Conservation (phyloP, 2,329 filamentous ascomycete species). For the Botrytis elliptica region DNA sequence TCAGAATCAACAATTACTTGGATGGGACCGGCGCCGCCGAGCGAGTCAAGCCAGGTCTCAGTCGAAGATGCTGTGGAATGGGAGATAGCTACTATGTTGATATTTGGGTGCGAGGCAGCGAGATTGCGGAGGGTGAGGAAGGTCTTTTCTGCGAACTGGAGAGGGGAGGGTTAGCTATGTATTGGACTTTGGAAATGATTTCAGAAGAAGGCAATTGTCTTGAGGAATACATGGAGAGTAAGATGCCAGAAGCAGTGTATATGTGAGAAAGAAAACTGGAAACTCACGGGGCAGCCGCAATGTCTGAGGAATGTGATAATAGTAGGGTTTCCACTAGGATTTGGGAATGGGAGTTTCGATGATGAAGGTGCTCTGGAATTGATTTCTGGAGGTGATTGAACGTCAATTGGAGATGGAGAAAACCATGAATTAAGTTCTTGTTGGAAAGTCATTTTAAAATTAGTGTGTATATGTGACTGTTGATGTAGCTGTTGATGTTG, state of each 20-base stretch:
- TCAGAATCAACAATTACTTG: constrained; percentile 59
- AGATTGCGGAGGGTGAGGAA: constrained; percentile 55
- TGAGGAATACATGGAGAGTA: too few species aligned
- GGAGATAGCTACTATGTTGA: constrained; percentile 62
- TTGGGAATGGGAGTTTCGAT: constrained; percentile 51
- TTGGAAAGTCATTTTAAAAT: constrained; percentile 35
- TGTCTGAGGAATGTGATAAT: constrained; percentile 69
- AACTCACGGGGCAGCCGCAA: constrained; percentile 71
- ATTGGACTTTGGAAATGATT: not conserved
- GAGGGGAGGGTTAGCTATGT: constrained; percentile 6
- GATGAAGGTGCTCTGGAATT: constrained; percentile 57
- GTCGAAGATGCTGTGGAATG: constrained; percentile 59
- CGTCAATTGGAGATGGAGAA: constrained; percentile 35
- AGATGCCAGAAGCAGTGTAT: too few species aligned
- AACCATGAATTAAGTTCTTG: constrained; percentile 37
- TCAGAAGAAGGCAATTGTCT: not conserved
- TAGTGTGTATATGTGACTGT: not conserved
- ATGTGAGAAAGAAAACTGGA: not conserved
- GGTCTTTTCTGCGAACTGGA: constrained; percentile 58
- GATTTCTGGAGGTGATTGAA: constrained; percentile 50
- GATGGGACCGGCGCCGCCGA: constrained; percentile 44
- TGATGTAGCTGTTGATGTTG: not conserved
- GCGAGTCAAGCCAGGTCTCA: constrained; percentile 40
- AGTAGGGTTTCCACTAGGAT: constrained; percentile 51
- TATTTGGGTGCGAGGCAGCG: constrained; percentile 49